Base-by-base conservation (phyloP, 1,284 basidiomycete species). In the Trametes pubescens region DNA sequence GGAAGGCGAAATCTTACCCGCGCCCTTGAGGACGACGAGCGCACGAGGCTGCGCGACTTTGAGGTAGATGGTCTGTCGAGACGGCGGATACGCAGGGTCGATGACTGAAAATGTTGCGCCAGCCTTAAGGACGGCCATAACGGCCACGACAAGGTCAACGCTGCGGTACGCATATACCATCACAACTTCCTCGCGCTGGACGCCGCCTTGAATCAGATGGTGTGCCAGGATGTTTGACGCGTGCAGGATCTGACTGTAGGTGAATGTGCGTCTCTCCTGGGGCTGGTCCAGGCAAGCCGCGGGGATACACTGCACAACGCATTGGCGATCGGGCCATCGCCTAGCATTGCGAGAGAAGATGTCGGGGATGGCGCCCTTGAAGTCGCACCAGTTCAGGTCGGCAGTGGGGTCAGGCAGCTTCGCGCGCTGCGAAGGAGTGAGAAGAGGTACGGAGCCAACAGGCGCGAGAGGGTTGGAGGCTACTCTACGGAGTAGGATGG, bases 91-190 rank as follows among this genome's bases (percentile, higher is more conserved):
- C 1, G 97, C 96, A 43, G 98, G 98, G 80, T 99, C 95, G 66
- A 99, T 98, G 67, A 99, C 98, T 43, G 94, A 97, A 81, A 99
- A 99, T 2, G 95, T 96, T 8, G 94, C 97, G 29, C 98, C 98
- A 2, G 94, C 95, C 80, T 99, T 99, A 72, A 99, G 86, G 38
- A 98, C 91, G 55, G 94, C 98, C 89, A 99, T 93, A 6, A 99
- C 96, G 21, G 97, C 97, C 6, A 99, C 93, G 8, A 98, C 95
- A 55, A 99, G 89, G 76, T 99, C 97, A 47, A 98, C 96, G 69
- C 94, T 95, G 51, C 98, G 89, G 72, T 98, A 91, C 0, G 98
- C 98, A 75, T 99, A 99, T n/a, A 99, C 93, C 88, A 98, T 99
- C 60, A 99, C 96, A 22, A 99, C 96, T 72, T 99, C 98, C 70